Conservation (phyloP, 1,284 basidiomycete genomes). For the Boletus semigastroideus region DNA sequence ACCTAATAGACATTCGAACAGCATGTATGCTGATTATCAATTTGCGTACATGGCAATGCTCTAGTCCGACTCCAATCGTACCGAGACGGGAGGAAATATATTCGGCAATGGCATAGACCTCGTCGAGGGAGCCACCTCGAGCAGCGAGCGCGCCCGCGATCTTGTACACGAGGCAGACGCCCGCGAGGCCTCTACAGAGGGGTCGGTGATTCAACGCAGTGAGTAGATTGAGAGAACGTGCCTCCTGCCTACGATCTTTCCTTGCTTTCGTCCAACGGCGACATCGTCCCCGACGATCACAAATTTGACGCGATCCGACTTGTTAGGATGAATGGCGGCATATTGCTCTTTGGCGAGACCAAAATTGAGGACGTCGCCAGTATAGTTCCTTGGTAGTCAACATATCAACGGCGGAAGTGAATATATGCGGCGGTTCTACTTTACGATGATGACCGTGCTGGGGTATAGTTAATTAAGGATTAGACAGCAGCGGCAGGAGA, state of each 20-base stretch:
- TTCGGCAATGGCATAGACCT: constrained; percentile 71
- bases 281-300: constrained; percentile 92
- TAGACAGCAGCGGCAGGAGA: constrained; percentile 6
- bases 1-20: constrained; percentile 45
- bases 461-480: constrained; percentile 4
- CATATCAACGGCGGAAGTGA: constrained; percentile 8
- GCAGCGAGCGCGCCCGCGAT: constrained; percentile 82
- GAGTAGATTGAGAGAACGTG: constrained; percentile 25
- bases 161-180: constrained; percentile 91
- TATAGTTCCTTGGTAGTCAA: constrained; percentile 64
- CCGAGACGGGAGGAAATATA: constrained; percentile 67
- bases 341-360: constrained; percentile 89
- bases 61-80: constrained; percentile 89
- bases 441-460: constrained; percentile 82
- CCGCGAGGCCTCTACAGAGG: constrained; percentile 72
- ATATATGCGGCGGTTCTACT: constrained; percentile 44
- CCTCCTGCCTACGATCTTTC: constrained; percentile 80
- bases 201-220: neutral
- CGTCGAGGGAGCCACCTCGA: constrained; percentile 69
- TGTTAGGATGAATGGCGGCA: constrained; percentile 67
- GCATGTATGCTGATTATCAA: neutral
- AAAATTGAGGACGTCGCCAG: constrained; percentile 91
- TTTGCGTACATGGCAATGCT: constrained; percentile 79
- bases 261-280: constrained; percentile 79
- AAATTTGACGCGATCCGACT: constrained; percentile 70